Conservation (phyloP, 1,284 basidiomycete genomes). For the Rugosomyces carneus region DNA sequence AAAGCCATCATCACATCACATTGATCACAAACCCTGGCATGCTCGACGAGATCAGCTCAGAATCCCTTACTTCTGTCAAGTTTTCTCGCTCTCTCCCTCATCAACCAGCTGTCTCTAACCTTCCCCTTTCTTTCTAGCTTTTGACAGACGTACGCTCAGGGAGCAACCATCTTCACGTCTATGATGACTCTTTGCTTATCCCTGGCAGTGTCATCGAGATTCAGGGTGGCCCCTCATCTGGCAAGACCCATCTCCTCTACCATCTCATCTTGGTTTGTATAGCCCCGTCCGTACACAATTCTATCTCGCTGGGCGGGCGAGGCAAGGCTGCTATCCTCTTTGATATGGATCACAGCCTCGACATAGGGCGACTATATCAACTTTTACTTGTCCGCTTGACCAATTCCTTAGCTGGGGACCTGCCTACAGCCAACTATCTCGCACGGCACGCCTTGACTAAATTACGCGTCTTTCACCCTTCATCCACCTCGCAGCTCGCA, state of each 20-base stretch:
- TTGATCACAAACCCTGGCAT: conserved; percentile 17
- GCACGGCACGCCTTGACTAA: conserved; percentile 41
- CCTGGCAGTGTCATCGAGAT: conserved; percentile 66
- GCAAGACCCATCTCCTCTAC: conserved; percentile 71
- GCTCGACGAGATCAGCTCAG: conserved; percentile 32
- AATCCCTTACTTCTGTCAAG: conserved; percentile 43
- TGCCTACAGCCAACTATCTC: conserved; percentile 22
- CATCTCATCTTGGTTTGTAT: conserved; percentile 58
- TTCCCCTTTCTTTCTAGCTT: conserved; percentile 26
- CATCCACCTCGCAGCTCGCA: conserved; percentile 61
- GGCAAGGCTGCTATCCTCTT: conserved; percentile 57
- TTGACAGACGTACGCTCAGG: conserved; percentile 24
- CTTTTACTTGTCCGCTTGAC: conserved; percentile 36
- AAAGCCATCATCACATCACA: background rate
- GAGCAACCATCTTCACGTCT: background rate
- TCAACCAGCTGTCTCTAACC: background rate
- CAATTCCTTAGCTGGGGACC: conserved; percentile 16
- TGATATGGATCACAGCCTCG: conserved; percentile 49
- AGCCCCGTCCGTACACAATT: conserved; percentile 35
- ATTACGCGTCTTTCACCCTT: conserved; percentile 63
- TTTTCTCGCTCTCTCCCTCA: background rate
- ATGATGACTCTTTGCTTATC: conserved; percentile 22
- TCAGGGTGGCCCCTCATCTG: conserved; percentile 65
- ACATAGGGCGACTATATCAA: conserved; percentile 42
- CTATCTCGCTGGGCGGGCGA: conserved; percentile 44